Base-by-base conservation (phyloP, 2,329 filamentous ascomycete species). In the Chaetothyriales sp. region DNA sequence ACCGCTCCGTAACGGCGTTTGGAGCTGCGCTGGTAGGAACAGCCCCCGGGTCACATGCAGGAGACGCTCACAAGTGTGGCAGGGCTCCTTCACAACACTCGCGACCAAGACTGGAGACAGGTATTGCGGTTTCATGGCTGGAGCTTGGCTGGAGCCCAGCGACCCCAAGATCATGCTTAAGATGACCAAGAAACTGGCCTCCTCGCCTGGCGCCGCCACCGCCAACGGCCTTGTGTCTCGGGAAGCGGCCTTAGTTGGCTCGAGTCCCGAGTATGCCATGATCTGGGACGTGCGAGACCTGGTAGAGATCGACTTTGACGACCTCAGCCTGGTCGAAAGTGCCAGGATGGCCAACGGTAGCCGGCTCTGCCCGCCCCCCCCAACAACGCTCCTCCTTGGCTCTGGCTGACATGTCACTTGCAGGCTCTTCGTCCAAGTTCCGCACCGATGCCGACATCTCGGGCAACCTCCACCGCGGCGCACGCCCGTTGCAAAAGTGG, bases 361-460 rank as follows among this genome's bases (percentile, higher is more conserved):
- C 68, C 60, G 37, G 29, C 20, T 18, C 18, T 19, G 40, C 15
- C 22, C n/a, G n/a, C n/a, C n/a, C n/a, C n/a, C n/a, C n/a, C n/a
- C n/a, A n/a, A 44, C n/a, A 15, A 8, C 13, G 10, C 45, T 20
- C 43, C 37, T n/a, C 18, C 20, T 25, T 7, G 8, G 3, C 18
- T 19, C 43, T 18, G 18, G 22, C 51, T 56, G 48, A 55, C 49
- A 15, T 33, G 20, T 18, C 20, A 8, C 47, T 48, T 44, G 18
- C 57, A 92, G 86, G 85, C 56, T 76, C 77, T 60, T 73, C 80
- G 44, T 70, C 77, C 52, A 77, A 75, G 20, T 95, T 97, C 70
- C 83, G 85, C 57, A 97, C 90, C 20, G 90, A 97, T 65, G 74
- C 80, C 33, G 87, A 92, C 62, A 95, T 97, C 57, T 92, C 89